A percentile compares a stretch with the other conserved stretches of the same genome.
Conservation (phyloP, 2,329 filamentous ascomycete genomes). For the Ceratocystiopsis sp. region DNA sequence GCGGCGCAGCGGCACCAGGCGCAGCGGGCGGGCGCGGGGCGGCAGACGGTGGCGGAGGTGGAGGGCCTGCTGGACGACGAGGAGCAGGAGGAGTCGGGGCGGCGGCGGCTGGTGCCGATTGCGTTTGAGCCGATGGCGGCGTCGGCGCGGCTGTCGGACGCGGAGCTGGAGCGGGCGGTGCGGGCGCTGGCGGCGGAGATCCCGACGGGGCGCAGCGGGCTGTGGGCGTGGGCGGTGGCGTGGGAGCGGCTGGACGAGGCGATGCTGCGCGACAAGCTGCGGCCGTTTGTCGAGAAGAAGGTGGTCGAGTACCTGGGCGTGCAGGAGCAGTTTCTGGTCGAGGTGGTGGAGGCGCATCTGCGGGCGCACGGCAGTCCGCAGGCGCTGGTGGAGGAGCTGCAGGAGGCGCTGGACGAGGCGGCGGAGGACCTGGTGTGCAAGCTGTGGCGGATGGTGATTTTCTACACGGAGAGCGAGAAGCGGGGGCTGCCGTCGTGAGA, state of each 20-base stretch:
- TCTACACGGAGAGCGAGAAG: constrained; percentile 92
- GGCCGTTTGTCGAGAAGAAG: constrained; percentile 95
- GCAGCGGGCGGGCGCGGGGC: constrained; percentile 36
- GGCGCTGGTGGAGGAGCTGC: constrained; percentile 68
- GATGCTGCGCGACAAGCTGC: constrained; percentile 68
- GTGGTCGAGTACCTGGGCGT: constrained; percentile 92
- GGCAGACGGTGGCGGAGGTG: constrained; percentile 80
- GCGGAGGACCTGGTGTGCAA: constrained; percentile 89
- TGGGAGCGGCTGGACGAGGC: constrained; percentile 81
- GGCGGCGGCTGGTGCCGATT: constrained; percentile 65
- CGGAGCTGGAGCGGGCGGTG: constrained; percentile 71
- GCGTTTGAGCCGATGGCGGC: constrained; percentile 57
- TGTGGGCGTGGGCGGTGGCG: constrained; percentile 86
- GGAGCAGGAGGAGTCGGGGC: constrained; percentile 52
- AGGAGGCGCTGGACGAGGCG: constrained; percentile 85
- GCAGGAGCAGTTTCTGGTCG: constrained; percentile 88
- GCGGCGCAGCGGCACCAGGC: constrained; percentile 58
- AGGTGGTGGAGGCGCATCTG: constrained; percentile 79
- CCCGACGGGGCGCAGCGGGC: constrained; percentile 64
- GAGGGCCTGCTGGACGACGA: constrained; percentile 92
- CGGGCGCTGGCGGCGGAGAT: constrained; percentile 77
- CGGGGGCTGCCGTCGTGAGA: constrained; percentile 54
- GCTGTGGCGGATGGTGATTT: constrained; percentile 96
- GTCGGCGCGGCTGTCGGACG: constrained; percentile 57
- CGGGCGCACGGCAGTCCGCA: constrained; percentile 57